Base-by-base conservation (phyloP, 768 basidiomycete species). In the Tulasnella sp. region DNA sequence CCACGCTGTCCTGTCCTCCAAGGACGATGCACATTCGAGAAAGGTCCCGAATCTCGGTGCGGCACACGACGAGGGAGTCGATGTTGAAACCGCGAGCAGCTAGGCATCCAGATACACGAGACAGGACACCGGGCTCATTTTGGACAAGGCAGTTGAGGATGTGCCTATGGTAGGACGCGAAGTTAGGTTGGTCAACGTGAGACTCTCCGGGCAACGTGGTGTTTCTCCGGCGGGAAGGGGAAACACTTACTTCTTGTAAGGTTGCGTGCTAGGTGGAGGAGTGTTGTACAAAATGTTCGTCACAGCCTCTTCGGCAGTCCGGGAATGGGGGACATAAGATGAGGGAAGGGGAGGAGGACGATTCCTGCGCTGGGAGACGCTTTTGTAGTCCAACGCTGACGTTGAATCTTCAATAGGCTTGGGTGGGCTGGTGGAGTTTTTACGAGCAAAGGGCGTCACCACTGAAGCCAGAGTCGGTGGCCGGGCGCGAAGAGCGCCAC, bases 41-140 rank as follows among this genome's bases (percentile, higher is more conserved):
- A 73, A 99, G 87, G 87, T 99, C 98, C 78, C 95, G 91, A 80
- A 99, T 95, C 85, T 99, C 98, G 48, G 98, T 99, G 75, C 93
- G 90, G 85, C 98, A 99, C 35, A 99, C 98, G 82, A 99, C 98
- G 80, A 99, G 87, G 5, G 97, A 98, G 85, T 99, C 97, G 84
- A 97, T 94, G 87, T 99, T 99, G 88, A 99, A 98, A 5, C 98
- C 98, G 80, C 98, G 88, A 57, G 94, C 98, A 26, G 98, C 98
- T 32, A 99, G 89, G 82, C 97, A 98, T 76, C 98, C 98, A 7
- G 97, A 97, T 3, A 99, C 96, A 81, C 98, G 92, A 39, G 97
- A 98, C 16, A 99, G 89, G n/a, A 99, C 98, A 82, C 98, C 98
- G 3, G 98, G 98, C 85, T 99, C 98, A 83, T 99, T 98, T 85